A percentile compares a stretch with the other conserved stretches of the same genome.
Evolutionary conservation across 371 early-diverging fungal species (phyloP).

Genomic region (Mortierella polycephala): DNA sequence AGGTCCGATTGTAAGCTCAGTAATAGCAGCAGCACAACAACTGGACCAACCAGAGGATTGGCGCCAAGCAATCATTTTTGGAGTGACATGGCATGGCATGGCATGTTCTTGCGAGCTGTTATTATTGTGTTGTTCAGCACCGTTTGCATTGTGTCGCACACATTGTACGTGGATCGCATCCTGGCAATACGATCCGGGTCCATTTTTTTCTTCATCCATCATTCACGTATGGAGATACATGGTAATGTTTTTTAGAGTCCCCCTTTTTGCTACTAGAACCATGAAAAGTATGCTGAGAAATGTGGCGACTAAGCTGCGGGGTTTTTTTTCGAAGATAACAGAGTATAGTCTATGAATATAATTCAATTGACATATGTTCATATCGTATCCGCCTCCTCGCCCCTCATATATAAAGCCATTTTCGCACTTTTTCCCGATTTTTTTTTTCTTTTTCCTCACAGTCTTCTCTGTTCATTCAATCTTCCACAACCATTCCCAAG

Average conservation of each 20-base stretch:
- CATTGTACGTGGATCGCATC: constrained; percentile 15
- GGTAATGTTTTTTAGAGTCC: too few relatives aligned
- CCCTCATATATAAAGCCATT: constrained; percentile 14
- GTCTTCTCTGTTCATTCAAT: constrained; percentile 34
- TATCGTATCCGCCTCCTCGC: background rate
- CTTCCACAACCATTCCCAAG: constrained; percentile 15
- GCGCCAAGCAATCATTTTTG: background rate
- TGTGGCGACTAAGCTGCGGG: too few relatives aligned
- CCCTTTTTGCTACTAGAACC: background rate
- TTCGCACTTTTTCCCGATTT: background rate
- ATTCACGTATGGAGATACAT: constrained; percentile 2
- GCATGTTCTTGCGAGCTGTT: background rate
- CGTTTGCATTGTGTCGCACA: background rate
- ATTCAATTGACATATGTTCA: background rate
- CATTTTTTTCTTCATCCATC: constrained; percentile 3
- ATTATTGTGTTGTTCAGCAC: constrained; percentile 3
- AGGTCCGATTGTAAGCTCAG: too few relatives aligned
- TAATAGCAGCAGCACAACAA: too few relatives aligned
- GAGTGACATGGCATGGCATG: constrained; percentile 1
- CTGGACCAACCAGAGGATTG: too few relatives aligned
- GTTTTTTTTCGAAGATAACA: constrained; percentile 13
- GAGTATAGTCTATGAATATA: background rate
- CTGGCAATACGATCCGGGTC: background rate
- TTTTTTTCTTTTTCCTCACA: constrained; percentile 34
- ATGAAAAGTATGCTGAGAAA: background rate